Evolutionary conservation across 257 asterid genomes (phyloP), one percentile per base, ranked within the genome.

Genomic region (Scutellaria baicalensis): DNA sequence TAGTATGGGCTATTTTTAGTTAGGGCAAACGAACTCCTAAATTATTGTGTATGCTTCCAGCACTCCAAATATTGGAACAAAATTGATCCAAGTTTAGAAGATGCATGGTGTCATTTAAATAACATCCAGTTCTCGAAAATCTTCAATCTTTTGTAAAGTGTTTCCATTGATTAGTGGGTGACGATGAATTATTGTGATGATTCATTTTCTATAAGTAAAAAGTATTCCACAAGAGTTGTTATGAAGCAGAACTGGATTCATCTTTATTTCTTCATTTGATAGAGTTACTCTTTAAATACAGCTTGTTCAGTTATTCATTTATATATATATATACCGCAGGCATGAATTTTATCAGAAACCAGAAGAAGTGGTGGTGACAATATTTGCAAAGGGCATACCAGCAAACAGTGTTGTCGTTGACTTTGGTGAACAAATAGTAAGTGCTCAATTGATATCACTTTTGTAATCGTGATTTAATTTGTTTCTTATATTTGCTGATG

Each of bases 361-460:
- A 14, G 96, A 91, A 21, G 97, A 91, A 82, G 93, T 86, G 42
- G 99, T 93, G 59, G 91, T 93, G 44, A 87, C 99, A 20, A 84
- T 91, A 75, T 91, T 93, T 72, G 97, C 97, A 0, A 93, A 89
- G 84, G 89, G 93, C 38, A 75, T 93, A 69, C 90, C 91, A 38
- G 77, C 88, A 35, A 75, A 84, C 71, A 77, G 69, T n/a, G 84
- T 93, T 9, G 71, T 77, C 50, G 84, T 91, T 68, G 97, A 89
- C 72, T 93, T 85, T 68, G 99, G 99, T 23, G 99, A 89, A 84
- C 98, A 92, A 85, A 92, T 92, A 49, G 97, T 92, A 83, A 77
- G 96, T 78, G 70, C 51, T 45, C 75, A 52, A 36, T 59, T 47
- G 33, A 16, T 62, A 55, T 38, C 59, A 23, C 31, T 27, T 44